Conservation (phyloP, 176 grass and related monocot species). For the Oryza longistaminata region DNA sequence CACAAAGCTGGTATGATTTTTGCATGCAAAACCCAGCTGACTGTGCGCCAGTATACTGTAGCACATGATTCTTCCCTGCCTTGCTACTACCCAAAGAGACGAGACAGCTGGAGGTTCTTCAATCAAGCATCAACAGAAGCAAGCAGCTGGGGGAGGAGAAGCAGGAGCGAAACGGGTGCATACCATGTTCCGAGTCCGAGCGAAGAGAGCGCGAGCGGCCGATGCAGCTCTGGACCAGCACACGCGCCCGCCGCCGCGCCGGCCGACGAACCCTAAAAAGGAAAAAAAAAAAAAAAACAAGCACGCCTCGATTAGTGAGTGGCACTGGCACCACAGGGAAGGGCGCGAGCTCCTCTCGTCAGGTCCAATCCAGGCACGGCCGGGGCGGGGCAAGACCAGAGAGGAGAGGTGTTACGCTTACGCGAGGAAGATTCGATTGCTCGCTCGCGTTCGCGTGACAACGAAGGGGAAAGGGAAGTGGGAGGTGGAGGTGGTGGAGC, state of each 20-base stretch:
- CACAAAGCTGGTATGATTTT: neutral
- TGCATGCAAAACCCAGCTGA: neutral
- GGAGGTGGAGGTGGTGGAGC: neutral
- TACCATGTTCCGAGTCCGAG: slow-evolving; percentile 24
- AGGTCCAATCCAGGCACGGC: too few species aligned
- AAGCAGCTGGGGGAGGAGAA: neutral
- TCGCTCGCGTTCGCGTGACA: neutral
- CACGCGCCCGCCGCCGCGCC: neutral
- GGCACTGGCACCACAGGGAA: too few species aligned
- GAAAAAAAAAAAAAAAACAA: too few species aligned
- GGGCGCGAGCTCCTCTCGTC: too few species aligned
- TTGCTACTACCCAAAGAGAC: neutral
- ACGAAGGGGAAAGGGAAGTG: slow-evolving; percentile 3
- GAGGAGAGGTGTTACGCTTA: neutral
- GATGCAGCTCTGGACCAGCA: neutral
- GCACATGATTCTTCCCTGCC: neutral
- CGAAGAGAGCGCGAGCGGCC: neutral
- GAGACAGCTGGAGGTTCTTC: neutral
- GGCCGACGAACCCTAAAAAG: slow-evolving; percentile 22
- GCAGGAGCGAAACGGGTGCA: neutral
- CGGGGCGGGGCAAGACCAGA: too few species aligned
- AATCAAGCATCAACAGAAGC: neutral
- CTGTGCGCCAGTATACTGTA: neutral
- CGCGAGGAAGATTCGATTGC: neutral
- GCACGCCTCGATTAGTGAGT: too few species aligned